A percentile compares a stretch with the other conserved stretches of the same genome.
Evolutionary conservation across 2,329 filamentous ascomycete genomes (phyloP).

Genomic region (Sporothrix curviconia): DNA sequence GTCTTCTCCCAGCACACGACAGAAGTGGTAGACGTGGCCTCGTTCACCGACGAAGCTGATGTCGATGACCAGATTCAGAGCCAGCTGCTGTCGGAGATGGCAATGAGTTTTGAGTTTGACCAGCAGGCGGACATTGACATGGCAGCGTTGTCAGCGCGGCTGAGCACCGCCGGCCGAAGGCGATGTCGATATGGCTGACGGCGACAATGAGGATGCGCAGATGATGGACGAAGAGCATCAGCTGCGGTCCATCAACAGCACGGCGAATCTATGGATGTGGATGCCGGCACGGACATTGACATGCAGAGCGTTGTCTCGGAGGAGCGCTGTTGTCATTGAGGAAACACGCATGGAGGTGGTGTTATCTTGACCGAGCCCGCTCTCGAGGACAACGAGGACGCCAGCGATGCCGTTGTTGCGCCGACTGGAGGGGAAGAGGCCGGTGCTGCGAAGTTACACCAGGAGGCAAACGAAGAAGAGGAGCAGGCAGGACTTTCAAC

Average conservation of each 20-base stretch:
- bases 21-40: not conserved
- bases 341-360: not conserved
- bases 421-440: not conserved
- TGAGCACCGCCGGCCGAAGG: too few relatives aligned
- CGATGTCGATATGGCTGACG: constrained; percentile 2
- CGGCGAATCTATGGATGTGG: constrained; percentile 16
- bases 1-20: not conserved
- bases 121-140: constrained; percentile 13
- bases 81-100: constrained; percentile 19
- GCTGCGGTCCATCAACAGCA: not conserved
- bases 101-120: constrained; percentile 17
- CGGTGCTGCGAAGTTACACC: not conserved
- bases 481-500: not conserved
- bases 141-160: constrained; percentile 5
- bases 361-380: not conserved
- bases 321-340: not conserved
- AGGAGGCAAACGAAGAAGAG: not conserved
- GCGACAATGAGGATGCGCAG: not conserved
- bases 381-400: not conserved
- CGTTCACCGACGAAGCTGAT: constrained; percentile 10
- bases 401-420: not conserved
- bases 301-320: constrained; percentile 16
- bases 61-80: constrained; percentile 17
- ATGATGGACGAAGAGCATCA: not conserved
- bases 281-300: constrained; percentile 14